Conservation (phyloP, 345 rosid genomes). For the Brassica napus region Da-Ae NC_063437.1:184501-185000, state of each 20-base stretch:
- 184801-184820: neutral
- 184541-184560: neutral
- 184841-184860: neutral
- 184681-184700: constrained; percentile 1
- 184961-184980: too few species aligned
- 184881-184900: neutral
- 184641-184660: neutral
- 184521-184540: constrained; percentile 8
- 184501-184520: constrained; percentile 29
- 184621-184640: neutral
- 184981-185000: too few species aligned
- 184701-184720: neutral
- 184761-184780: neutral
- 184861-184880: neutral
- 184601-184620: neutral
- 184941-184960: neutral
- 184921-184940: neutral
- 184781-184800: neutral
- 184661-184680: neutral
- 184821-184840: neutral
- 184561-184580: neutral
- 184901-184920: neutral
- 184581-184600: neutral
- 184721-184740: neutral
- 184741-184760: neutral